Percentiles rank a stretch among this genome's conserved stretches.
phyloP scores from a whole-genome alignment of 192 early-diverging fungal species.

The Jimgerdemannia flammicorona region DNA sequence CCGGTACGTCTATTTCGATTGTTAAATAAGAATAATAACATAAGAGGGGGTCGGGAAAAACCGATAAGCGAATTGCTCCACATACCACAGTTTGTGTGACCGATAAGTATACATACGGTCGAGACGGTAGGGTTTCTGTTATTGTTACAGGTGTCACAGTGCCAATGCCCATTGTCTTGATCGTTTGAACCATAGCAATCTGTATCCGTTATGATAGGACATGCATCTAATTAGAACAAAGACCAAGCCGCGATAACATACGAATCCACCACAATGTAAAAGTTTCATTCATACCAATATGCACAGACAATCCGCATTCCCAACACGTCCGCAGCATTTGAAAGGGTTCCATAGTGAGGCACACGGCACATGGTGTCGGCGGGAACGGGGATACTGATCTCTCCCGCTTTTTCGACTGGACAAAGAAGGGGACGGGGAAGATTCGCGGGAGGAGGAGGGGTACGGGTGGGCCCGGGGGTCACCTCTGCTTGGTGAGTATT shows the following conservation, averaged over 20 bases:
- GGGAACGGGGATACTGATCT: constrained; percentile 33
- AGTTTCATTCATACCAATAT: constrained; percentile 31
- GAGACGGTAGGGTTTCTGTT: constrained; percentile 53
- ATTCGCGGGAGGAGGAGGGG: neutral
- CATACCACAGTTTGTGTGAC: too few species aligned
- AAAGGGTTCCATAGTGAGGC: constrained; percentile 14
- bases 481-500: neutral
- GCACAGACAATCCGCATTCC: constrained; percentile 43
- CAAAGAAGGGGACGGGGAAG: neutral
- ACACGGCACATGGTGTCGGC: constrained; percentile 39
- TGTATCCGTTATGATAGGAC: constrained; percentile 6
- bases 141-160: constrained; percentile 63
- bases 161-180: constrained; percentile 20
- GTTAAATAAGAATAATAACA: neutral
- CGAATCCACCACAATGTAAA: neutral
- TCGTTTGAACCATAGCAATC: constrained; percentile 44
- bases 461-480: neutral
- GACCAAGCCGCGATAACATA: neutral
- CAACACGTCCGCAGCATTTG: constrained; percentile 37
- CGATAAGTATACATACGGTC: constrained; percentile 35
- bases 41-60: too few species aligned
- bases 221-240: neutral
- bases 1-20: constrained; percentile 44
- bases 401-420: constrained; percentile 19
- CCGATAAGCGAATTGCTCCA: neutral